Base-by-base conservation (phyloP, 148 eudicot species). In the Agrostemma githago region DNA sequence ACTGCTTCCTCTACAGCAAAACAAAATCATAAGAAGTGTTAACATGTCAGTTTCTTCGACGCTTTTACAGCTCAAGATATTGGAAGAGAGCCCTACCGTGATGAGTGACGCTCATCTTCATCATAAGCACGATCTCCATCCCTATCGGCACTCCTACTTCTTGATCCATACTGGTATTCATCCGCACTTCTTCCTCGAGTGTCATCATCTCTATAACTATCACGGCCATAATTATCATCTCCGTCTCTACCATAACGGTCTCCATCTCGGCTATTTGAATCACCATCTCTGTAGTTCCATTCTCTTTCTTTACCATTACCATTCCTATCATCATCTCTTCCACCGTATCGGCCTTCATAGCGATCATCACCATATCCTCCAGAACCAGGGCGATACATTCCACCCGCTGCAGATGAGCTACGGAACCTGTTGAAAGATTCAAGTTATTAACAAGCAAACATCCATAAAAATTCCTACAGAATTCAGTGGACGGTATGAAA, bases 261-360 rank as follows among this genome's bases (percentile, higher is more conserved):
- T 65, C 86, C 90, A 59, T 89, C 92, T 74, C 86, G 87, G 61
- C 74, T 80, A 75, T 88, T 82, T 16, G 86, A 71, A 19, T 87
- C 87, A 17, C 84, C 92, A 82, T 89, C 94, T 76, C 85, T 78
- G 43, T 64, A 76, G 72, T 92, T 81, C 82, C 86, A 65, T 57
- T 90, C 96, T 83, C 89, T 86, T 39, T 91, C 98, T 78, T 91
- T 84, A 79, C 92, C 97, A 85, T 91, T 83, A 43, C 92, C 92
- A 83, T 91, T 88, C 51, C 90, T 82, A 56, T 91, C 97, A 61
- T 92, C 94, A 63, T 89, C 87, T 83, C 88, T 78, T 72, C 83
- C 78, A 66, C 82, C 88, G 72, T 84, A 80, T 37, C 86, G 82
- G 43, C 82, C 84, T 42, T 81, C 88, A 75, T 79, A 79, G 34